A percentile compares a stretch with the other conserved stretches of the same genome.
phyloP scores from a whole-genome alignment of 1,284 basidiomycete species.

The Microbotryum violaceum region DNA sequence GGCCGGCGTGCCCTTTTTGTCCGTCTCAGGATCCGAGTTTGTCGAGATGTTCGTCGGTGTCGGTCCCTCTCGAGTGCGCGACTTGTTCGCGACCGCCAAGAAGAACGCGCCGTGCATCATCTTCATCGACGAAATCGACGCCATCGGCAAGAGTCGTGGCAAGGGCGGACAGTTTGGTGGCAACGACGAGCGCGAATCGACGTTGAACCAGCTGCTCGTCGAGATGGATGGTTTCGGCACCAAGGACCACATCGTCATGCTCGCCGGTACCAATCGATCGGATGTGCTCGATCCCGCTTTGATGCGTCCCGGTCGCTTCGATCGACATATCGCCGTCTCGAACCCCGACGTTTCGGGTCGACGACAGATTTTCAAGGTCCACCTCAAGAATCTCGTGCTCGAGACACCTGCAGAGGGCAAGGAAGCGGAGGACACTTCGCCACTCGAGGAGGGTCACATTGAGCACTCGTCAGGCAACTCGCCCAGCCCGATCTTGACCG shows the following conservation, averaged over 20 bases:
- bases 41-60: constrained; percentile 99
- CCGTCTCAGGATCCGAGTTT: constrained; percentile 97
- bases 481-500: constrained; percentile 6
- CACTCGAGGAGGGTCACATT: constrained; percentile 1
- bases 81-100: constrained; percentile 94
- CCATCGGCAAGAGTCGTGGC: constrained; percentile 90
- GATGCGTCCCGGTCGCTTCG: constrained; percentile 95
- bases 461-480: neutral
- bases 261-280: constrained; percentile 93
- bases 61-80: constrained; percentile 91
- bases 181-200: constrained; percentile 96
- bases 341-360: constrained; percentile 89
- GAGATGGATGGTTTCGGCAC: constrained; percentile 99
- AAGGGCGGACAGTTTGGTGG: constrained; percentile 82
- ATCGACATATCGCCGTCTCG: constrained; percentile 92
- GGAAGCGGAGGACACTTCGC: constrained; percentile 1
- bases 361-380: constrained; percentile 88
- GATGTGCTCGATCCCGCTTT: constrained; percentile 93
- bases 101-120: constrained; percentile 99
- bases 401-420: constrained; percentile 11
- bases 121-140: constrained; percentile 99
- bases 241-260: constrained; percentile 88
- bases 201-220: constrained; percentile 93
- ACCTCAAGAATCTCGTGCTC: constrained; percentile 71
- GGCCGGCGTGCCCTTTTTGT: constrained; percentile 93